A percentile compares a stretch with the other conserved stretches of the same genome.
Evolutionary conservation across 306 rosid genomes (phyloP).

Genomic region (Trifolium pratense): DNA sequence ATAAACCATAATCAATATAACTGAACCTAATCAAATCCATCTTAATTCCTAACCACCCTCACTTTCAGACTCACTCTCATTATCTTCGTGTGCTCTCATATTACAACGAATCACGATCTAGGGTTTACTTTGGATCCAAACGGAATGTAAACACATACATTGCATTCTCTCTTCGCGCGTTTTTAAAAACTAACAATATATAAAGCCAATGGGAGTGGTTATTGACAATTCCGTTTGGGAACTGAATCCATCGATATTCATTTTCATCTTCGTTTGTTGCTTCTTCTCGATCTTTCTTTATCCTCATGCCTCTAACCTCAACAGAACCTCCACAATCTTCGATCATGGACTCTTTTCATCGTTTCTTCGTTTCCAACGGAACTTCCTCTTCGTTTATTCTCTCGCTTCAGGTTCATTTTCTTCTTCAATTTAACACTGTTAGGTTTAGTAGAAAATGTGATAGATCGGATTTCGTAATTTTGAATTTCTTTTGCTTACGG

Average conservation of each 20-base stretch:
- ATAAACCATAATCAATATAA: background rate
- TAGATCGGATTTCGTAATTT: background rate
- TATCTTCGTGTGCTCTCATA: slow-evolving; percentile 4
- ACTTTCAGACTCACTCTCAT: slow-evolving; percentile 13
- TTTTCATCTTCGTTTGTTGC: slow-evolving; percentile 70
- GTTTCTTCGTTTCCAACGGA: slow-evolving; percentile 71
- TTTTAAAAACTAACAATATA: slow-evolving; percentile 26
- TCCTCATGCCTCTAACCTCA: slow-evolving; percentile 55
- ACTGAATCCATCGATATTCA: slow-evolving; percentile 61
- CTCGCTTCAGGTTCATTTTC: slow-evolving; percentile 75
- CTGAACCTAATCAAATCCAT: slow-evolving; percentile 28
- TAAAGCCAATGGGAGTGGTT: slow-evolving; percentile 71
- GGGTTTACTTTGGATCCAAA: slow-evolving; percentile 47
- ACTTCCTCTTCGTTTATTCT: slow-evolving; percentile 68
- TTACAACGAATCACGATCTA: slow-evolving; percentile 38
- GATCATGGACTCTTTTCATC: slow-evolving; percentile 77
- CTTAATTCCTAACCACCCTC: background rate
- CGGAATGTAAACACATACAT: slow-evolving; percentile 6
- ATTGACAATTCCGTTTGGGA: slow-evolving; percentile 85
- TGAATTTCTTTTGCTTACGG: slow-evolving; percentile 21
- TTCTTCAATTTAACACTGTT: slow-evolving; percentile 1
- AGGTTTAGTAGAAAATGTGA: slow-evolving; percentile 48
- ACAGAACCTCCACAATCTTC: slow-evolving; percentile 59
- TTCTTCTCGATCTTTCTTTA: slow-evolving; percentile 64
- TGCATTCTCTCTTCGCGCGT: slow-evolving; percentile 11